Evolutionary conservation across 2,329 filamentous ascomycete genomes (phyloP), one percentile per base, ranked within the genome.

Genomic region (Cladophialophora immunda): DNA sequence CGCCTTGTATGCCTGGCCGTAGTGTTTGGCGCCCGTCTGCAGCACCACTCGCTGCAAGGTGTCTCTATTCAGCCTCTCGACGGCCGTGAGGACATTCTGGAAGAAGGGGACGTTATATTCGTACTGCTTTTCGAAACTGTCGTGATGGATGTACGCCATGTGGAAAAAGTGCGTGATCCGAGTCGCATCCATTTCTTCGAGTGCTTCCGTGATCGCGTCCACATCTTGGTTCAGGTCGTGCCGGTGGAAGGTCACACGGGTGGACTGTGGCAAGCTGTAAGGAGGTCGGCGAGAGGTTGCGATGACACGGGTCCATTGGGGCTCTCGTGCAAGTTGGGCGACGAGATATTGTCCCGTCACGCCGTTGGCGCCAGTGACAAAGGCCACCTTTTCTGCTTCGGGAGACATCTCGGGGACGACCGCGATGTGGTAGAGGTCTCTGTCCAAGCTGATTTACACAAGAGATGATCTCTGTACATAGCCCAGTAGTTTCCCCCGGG

Each of bases 141-240:
- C 38, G n/a, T 45, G 38, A 9, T 45, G 38, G 38, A 45, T 22
- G 38, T 45, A 45, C n/a, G 38, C 38, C 38, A 45, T 45, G 38
- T 45, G 38, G 17, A 45, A 45, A 17, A 45, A 45, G n/a, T 45
- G 38, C n/a, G 38, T 45, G 4, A 45, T 17, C 9, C 9, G 5
- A 9, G 38, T 45, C 17, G 38, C 38, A 6, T 17, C 38, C 38
- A 45, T 45, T 4, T 19, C 38, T 9, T 9, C 4, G 9, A 45
- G 38, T 22, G 38, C 38, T 9, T 45, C 4, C 9, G n/a, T 19
- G 38, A 45, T 22, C 38, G 38, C 4, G n/a, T 1, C 38, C 17
- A 45, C 38, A 19, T 45, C 38, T 1, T 4, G 2, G 38, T 45
- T 22, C 4, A 45, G n/a, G n/a, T 45, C 38, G 1, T 4, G 3